Conservation (phyloP, 345 rosid species). For the Citrus mangshanensis region DNA sequence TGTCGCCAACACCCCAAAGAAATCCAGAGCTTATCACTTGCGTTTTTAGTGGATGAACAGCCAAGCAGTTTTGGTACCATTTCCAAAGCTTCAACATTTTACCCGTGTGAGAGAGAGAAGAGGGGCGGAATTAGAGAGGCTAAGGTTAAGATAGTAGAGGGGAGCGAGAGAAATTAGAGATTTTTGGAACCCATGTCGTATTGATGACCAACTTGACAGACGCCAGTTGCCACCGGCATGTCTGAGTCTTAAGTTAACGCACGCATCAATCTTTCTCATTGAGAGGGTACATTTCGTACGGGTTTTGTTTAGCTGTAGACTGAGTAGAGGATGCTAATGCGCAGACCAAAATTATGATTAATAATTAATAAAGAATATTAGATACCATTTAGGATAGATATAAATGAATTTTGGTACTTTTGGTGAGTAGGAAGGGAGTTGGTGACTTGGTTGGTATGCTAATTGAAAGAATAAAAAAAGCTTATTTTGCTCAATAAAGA, state of each 20-base stretch:
- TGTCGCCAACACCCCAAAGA: constrained; percentile 86
- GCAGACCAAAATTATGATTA: not conserved
- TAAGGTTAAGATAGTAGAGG: not conserved
- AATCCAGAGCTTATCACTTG: constrained; percentile 87
- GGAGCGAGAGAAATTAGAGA: not conserved
- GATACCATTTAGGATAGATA: not conserved
- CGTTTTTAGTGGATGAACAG: constrained; percentile 73
- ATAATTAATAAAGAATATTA: not conserved
- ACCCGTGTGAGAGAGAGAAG: not conserved
- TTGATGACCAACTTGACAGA: constrained; percentile 16
- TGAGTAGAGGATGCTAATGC: not conserved
- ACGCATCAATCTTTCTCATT: not conserved
- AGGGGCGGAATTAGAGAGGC: not conserved
- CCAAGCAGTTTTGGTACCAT: constrained; percentile 78
- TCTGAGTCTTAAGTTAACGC: not conserved
- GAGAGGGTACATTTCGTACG: not conserved
- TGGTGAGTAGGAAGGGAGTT: not conserved
- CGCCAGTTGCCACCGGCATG: not conserved
- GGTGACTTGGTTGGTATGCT: not conserved
- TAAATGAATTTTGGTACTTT: not conserved
- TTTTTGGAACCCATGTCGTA: constrained; percentile 20
- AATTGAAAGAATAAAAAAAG: not conserved
- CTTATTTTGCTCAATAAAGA: not conserved
- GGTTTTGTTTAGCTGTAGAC: not conserved
- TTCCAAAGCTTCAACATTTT: constrained; percentile 72